Base-by-base conservation (phyloP, 208 protist species). In the Porcisia hertigi region DNA sequence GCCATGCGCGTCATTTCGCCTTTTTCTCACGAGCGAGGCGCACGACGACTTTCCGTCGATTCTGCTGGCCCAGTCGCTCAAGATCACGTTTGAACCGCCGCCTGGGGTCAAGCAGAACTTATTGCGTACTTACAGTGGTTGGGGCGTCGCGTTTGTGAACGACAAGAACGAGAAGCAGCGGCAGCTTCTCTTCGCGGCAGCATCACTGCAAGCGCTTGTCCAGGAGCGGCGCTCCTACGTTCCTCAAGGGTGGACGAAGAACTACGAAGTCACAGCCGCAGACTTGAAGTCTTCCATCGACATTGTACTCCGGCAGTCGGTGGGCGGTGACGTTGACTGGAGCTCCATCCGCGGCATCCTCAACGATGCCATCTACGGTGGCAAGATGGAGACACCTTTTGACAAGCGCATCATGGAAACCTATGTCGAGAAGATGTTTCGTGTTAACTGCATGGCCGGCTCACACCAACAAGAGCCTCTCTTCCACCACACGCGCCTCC, bases 241-340 rank as follows among this genome's bases (percentile, higher is more conserved):
- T 23, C 98, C 98, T 39, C 98, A 99, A 70, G 98, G 98, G 11
- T 99, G 98, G 98, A 94, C 94, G 47, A 98, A 99, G 81, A 94
- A 94, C 73, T 99, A 99, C 88, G 98, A 99, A 85, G 97, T 99
- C 65, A 98, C 96, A 0, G 81, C 88, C 12, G 86, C 98, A 2
- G 98, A 99, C 86, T 85, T 99, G 1, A 95, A 97, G 72, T 92
- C 95, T 23, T 88, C 92, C 3, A 78, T 90, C 6, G 92, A 99
- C 80, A 94, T 99, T 76, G 95, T 99, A 54, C 71, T 94, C 18
- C 84, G 89, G 3, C 89, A 94, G 73, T 89, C 83, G 0, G 69
- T 80, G 36, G 12, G 71, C 54, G 86, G 86, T 23, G 81, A 81
- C 49, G 57, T 91, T 11, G 92, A 99, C 80, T 99, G 98, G 97